Evolutionary conservation across 495 filamentous ascomycete species (phyloP), one percentile per base, ranked within the genome.

Genomic region (Xylaria scruposa): DNA sequence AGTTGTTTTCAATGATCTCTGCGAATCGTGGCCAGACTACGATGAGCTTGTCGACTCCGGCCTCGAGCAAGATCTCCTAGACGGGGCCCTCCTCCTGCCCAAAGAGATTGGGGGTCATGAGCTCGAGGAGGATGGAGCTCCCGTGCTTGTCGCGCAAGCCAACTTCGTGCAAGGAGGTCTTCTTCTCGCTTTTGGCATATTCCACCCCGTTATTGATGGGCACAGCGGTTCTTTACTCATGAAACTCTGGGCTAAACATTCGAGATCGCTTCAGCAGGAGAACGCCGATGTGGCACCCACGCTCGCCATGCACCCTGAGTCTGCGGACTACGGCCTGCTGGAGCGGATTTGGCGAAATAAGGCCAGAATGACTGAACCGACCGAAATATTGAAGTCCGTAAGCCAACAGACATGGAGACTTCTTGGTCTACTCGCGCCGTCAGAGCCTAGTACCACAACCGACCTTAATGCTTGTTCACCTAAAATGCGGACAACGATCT

Each of bases 121-220:
- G n/a, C 33, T 62, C 2, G 8, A 44, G 2, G 13, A 42, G 0
- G 2, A 62, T 4, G 59, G 59, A 13, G 59, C 36, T n/a, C 5
- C 8, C 12, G 59, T 38, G 19, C 9, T 62, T 6, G 1, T 62
- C 2, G 36, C 59, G 4, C 71, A 72, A 53, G 68, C 67, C 33
- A 72, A 65, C 59, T 76, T 72, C 56, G 42, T 72, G 3, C 19
- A 68, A 26, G 71, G 71, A 7, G 71, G 71, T 24, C 56, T 72
- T 5, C 64, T 72, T 21, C 64, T 72, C 4, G 42, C 63, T 2
- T 72, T 72, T 10, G 59, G 59, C 36, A 44, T 62, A 62, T 62
- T 44, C 9, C 59, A 62, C 15, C 59, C 59, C 2, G 2, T 62
- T 0, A 17, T 62, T 13, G 59, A 62, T 38, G 59, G 59, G 19